Base-by-base conservation (phyloP, 2,329 filamentous ascomycete species). In the Cladorrhinum sp. region DNA sequence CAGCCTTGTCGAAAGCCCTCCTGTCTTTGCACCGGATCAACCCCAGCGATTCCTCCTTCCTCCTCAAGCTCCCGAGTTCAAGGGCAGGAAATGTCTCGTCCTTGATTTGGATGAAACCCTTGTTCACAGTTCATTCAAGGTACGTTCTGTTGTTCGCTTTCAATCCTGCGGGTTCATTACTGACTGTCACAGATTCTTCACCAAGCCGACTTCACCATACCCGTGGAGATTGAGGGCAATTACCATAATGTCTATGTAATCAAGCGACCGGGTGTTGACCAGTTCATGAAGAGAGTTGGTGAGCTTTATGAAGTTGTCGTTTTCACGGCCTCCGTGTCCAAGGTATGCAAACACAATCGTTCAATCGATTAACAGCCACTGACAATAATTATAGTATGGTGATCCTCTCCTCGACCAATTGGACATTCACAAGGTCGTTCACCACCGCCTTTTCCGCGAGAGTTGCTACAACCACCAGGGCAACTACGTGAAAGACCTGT, bases 221-320 rank as follows among this genome's bases (percentile, higher is more conserved):
- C 95, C 0, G 95, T 99, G 28, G 95, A 99, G 72, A 99, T 99
- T 66, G 95, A 99, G 79, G 95, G 95, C 60, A 96, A 96, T 75
- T 98, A 96, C 73, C 95, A 99, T 78, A 99, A 99, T 71, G 96
- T 99, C 58, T 99, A 99, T 73, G 95, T 99, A 66, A 99, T 99
- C 75, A 99, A 99, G 79, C 87, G 95, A 70, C 95, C 95, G n/a
- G 95, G 95, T 58, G 95, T 99, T 20, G 95, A 99, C 73, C 89
- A 96, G 66, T 99, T 99, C 76, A 97, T 99, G 92, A 98, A 98
- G 81, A 84, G 95, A 62, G 93, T 99, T 36, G 95, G 95, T 55
- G 95, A 99, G 77, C 82, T 99, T 55, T 99, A 98, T 71, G 95
- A 99, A 78, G 94, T 99, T 54, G 95, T 99, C 24, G 94, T 99